phyloP scores from a whole-genome alignment of 805 yeast genomes.

The Kuraishia floccosa region DNA sequence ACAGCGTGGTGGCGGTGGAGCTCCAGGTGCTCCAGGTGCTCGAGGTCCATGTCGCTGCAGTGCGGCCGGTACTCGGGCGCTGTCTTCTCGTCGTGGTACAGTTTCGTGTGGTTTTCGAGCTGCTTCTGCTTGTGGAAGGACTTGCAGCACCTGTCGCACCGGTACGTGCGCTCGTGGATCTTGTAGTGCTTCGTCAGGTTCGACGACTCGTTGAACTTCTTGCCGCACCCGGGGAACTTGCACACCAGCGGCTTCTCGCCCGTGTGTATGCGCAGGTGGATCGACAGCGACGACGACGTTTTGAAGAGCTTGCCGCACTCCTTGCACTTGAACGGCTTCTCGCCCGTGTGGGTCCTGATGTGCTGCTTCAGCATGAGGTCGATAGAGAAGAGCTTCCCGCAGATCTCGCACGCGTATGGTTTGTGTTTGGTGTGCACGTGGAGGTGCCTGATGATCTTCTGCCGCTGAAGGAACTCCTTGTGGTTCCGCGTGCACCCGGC shows the following conservation, averaged over 20 bases:
- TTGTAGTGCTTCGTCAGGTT: conserved; percentile 83
- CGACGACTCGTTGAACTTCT: conserved; percentile 79
- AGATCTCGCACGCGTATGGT: conserved; percentile 63
- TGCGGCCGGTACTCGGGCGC: too few relatives aligned
- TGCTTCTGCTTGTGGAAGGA: conserved; percentile 3
- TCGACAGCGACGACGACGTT: conserved; percentile 70
- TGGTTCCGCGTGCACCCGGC: conserved; percentile 55
- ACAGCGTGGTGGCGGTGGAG: too few relatives aligned
- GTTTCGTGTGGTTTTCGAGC: conserved; percentile 1
- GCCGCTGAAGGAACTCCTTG: conserved; percentile 66
- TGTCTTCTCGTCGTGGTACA: neutral
- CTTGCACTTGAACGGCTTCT: conserved; percentile 70
- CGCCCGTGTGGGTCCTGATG: conserved; percentile 78
- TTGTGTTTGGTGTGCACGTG: conserved; percentile 81
- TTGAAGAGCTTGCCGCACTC: conserved; percentile 72
- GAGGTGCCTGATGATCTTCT: conserved; percentile 76
- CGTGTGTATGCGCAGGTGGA: conserved; percentile 79
- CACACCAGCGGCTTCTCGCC: conserved; percentile 85
- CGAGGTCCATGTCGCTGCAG: too few relatives aligned
- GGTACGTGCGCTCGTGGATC: conserved; percentile 43
- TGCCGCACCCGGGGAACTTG: conserved; percentile 70
- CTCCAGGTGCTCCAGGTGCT: too few relatives aligned
- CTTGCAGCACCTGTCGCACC: conserved; percentile 3
- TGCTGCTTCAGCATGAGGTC: conserved; percentile 75
- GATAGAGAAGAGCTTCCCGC: conserved; percentile 66